These are phyloP conservation scores for Yamadazyma aaseri DNA, from an alignment of 1,139 yeast genomes.

Conservation along the genomic window DNA sequence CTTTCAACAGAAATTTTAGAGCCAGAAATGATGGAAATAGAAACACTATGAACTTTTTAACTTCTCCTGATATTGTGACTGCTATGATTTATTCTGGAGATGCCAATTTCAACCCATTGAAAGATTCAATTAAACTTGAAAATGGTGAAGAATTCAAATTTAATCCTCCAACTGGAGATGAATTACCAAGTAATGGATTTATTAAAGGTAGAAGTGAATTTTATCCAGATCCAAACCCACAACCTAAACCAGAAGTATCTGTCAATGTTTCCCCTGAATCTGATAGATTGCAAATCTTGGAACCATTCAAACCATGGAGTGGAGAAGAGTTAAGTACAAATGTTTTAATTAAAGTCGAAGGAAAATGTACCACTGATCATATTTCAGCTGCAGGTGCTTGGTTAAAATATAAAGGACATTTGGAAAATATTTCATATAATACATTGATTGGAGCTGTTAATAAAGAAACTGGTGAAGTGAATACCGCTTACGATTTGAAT, in stretches of 20 bases:
- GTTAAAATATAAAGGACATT: constrained; percentile 97
- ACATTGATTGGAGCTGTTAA: constrained; percentile 96
- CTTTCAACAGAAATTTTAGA: constrained; percentile 94
- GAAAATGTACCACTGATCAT: constrained; percentile 98
- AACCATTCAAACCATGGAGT: constrained; percentile 84
- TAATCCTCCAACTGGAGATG: constrained; percentile 76
- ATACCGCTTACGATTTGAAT: constrained; percentile 83
- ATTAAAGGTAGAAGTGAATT: constrained; percentile 78
- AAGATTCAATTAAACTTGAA: constrained; percentile 64
- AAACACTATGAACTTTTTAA: constrained; percentile 92
- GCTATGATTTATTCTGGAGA: constrained; percentile 95
- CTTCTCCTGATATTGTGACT: constrained; percentile 96
- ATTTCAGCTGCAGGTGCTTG: constrained; percentile 99
- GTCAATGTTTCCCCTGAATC: constrained; percentile 78
- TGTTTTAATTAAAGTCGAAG: constrained; percentile 86
- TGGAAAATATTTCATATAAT: constrained; percentile 92
- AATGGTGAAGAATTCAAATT: constrained; percentile 75
- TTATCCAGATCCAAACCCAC: constrained; percentile 81
- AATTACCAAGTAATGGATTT: constrained; percentile 79
- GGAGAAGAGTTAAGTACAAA: constrained; percentile 77
- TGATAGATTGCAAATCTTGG: constrained; percentile 71
- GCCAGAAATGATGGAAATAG: constrained; percentile 98
- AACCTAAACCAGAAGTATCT: constrained; percentile 64
- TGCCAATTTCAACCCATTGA: constrained; percentile 83
- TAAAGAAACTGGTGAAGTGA: constrained; percentile 94